phyloP scores from a whole-genome alignment of 1,139 yeast genomes.

The Hyphopichia fennica region DNA sequence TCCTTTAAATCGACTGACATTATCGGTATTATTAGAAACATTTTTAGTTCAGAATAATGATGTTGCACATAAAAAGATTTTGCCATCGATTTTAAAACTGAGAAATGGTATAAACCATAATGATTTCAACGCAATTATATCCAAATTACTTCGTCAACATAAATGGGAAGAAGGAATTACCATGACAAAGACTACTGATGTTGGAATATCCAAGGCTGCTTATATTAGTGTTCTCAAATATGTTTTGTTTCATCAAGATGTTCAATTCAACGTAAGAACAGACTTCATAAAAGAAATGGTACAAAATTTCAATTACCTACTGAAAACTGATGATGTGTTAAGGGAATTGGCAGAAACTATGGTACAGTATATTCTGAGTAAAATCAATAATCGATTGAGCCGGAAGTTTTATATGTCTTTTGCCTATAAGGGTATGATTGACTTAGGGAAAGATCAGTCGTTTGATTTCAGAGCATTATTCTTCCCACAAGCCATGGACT shows the following conservation, averaged over 20 bases:
- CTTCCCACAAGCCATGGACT: background rate
- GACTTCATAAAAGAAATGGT: conserved; percentile 13
- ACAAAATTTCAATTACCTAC: conserved; percentile 10
- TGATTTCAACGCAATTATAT: conserved; percentile 31
- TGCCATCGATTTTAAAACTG: conserved; percentile 31
- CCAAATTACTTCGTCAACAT: conserved; percentile 23
- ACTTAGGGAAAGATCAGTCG: background rate
- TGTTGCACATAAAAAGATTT: conserved; percentile 28
- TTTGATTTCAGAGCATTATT: background rate
- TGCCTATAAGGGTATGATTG: background rate
- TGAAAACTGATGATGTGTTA: conserved; percentile 11
- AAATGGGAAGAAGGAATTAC: conserved; percentile 22
- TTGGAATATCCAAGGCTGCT: conserved; percentile 25
- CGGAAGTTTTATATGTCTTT: conserved; percentile 8
- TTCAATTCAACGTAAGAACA: background rate
- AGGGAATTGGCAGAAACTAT: conserved; percentile 10
- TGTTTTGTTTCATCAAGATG: conserved; percentile 7
- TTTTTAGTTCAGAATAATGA: conserved; percentile 28
- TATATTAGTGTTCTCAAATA: conserved; percentile 21
- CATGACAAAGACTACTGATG: conserved; percentile 20
- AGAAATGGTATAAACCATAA: conserved; percentile 21
- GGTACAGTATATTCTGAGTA: conserved; percentile 10
- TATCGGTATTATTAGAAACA: conserved; percentile 34
- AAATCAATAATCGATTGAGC: conserved; percentile 11
- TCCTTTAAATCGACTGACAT: conserved; percentile 33